Conservation (phyloP, 768 basidiomycete species). For the Leccinellum rugosiceps region DNA sequence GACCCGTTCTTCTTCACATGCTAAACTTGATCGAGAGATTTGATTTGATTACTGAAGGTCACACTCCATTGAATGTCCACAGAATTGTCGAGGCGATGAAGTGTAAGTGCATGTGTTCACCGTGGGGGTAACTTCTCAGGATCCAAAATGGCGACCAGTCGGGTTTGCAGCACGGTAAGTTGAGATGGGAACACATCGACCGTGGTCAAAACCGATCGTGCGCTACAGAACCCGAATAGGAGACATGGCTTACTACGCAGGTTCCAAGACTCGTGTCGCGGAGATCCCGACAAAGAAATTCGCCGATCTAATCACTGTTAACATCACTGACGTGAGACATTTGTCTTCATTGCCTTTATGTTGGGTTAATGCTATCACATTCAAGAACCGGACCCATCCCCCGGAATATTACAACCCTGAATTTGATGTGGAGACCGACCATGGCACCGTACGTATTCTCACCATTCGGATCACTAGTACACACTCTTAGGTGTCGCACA, state of each 20-base stretch:
- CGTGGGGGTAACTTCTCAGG: slow-evolving; percentile 8
- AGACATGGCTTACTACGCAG: slow-evolving; percentile 64
- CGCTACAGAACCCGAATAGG: slow-evolving; percentile 76
- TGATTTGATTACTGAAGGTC: slow-evolving; percentile 44
- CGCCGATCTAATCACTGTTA: slow-evolving; percentile 53
- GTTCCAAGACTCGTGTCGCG: slow-evolving; percentile 51
- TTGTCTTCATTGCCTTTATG: neutral
- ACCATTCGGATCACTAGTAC: slow-evolving; percentile 1
- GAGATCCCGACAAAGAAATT: slow-evolving; percentile 70
- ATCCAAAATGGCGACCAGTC: slow-evolving; percentile 33
- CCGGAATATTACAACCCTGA: slow-evolving; percentile 82
- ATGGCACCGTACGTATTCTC: slow-evolving; percentile 61
- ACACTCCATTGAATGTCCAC: slow-evolving; percentile 68
- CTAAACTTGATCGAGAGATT: slow-evolving; percentile 88
- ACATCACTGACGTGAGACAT: slow-evolving; percentile 80
- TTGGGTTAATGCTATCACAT: slow-evolving; percentile 9
- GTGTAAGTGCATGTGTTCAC: slow-evolving; percentile 45
- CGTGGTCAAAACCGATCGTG: slow-evolving; percentile 3
- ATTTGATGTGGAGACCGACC: slow-evolving; percentile 74
- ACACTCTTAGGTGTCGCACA: slow-evolving; percentile 27
- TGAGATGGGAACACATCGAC: slow-evolving; percentile 2
- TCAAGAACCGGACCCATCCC: slow-evolving; percentile 77
- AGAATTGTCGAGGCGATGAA: slow-evolving; percentile 83
- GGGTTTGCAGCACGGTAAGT: slow-evolving; percentile 61
- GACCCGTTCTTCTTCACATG: slow-evolving; percentile 88